Evolutionary conservation across 371 early-diverging fungal genomes (phyloP).

Genomic region (Mortierella polycephala): DNA sequence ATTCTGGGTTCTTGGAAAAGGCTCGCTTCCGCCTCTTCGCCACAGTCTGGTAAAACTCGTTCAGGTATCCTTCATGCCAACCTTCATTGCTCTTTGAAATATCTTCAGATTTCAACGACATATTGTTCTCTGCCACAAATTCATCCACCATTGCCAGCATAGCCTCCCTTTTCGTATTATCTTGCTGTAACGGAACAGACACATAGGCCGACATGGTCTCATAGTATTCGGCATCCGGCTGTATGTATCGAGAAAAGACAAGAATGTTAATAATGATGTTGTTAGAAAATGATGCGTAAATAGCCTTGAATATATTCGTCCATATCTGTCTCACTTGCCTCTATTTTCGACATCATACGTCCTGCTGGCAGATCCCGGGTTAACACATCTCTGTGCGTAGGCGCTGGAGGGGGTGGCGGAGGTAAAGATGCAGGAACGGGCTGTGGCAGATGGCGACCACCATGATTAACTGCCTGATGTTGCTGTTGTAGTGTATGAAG

Average conservation of each 20-base stretch:
- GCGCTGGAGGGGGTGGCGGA: constrained; percentile 21
- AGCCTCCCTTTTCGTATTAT: constrained; percentile 40
- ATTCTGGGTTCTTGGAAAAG: constrained; percentile 19
- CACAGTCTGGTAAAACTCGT: constrained; percentile 54
- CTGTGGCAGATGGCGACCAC: constrained; percentile 1
- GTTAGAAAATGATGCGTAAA: no score
- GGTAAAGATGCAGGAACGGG: constrained; percentile 1
- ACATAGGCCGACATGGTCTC: constrained; percentile 57
- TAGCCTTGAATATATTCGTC: no score
- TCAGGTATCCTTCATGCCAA: constrained; percentile 68
- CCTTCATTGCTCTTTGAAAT: constrained; percentile 62
- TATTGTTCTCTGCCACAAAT: constrained; percentile 60
- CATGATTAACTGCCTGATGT: constrained; percentile 3
- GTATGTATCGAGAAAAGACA: background rate
- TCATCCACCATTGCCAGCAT: constrained; percentile 56
- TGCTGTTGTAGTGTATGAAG: constrained; percentile 9
- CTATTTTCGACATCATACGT: constrained; percentile 60
- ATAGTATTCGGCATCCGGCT: constrained; percentile 58
- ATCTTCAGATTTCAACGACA: constrained; percentile 43
- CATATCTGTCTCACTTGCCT: constrained; percentile 45
- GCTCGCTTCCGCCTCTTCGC: constrained; percentile 20
- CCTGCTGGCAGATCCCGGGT: constrained; percentile 66
- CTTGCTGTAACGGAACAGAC: constrained; percentile 52
- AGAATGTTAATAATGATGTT: background rate
- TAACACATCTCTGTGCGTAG: constrained; percentile 32